Conservation (phyloP, 225 moss, liverwort and hornwort species). For the Marchantia polymorpha region DNA sequence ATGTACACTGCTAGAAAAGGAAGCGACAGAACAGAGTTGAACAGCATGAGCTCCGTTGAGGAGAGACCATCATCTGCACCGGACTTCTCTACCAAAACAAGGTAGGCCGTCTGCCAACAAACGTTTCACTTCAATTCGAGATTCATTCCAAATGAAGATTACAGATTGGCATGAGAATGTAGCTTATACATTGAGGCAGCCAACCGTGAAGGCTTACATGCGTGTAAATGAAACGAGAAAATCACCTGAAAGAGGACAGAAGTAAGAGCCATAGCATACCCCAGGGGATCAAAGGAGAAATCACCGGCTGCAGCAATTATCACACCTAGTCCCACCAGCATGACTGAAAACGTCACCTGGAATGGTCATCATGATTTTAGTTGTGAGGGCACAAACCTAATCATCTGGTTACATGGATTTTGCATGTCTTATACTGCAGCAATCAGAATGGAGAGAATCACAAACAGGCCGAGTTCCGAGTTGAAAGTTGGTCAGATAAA, state of each 20-base stretch:
- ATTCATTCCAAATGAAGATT: not conserved
- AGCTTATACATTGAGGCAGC: not conserved
- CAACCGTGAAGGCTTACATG: not conserved
- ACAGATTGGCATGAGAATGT: not conserved
- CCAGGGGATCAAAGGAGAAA: conserved; percentile 54
- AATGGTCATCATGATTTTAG: conserved; percentile 9
- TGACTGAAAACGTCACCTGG: conserved; percentile 50
- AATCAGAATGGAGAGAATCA: too few species aligned
- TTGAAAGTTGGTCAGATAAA: not conserved
- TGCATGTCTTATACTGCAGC: not conserved
- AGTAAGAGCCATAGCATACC: conserved; percentile 50
- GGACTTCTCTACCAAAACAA: conserved; percentile 47
- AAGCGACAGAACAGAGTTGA: conserved; percentile 49
- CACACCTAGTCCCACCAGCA: conserved; percentile 50
- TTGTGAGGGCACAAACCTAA: not conserved
- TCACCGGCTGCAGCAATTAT: conserved; percentile 51
- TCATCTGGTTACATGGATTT: not conserved
- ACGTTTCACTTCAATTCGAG: not conserved
- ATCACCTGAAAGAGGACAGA: conserved; percentile 53
- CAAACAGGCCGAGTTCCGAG: not conserved
- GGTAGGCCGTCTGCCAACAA: conserved; percentile 46
- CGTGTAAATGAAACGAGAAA: not conserved
- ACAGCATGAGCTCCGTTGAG: conserved; percentile 51
- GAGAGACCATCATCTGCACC: conserved; percentile 47
- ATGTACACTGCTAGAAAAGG: conserved; percentile 44